phyloP scores from a whole-genome alignment of 148 eudicot genomes.

The Chenopodium album region DNA sequence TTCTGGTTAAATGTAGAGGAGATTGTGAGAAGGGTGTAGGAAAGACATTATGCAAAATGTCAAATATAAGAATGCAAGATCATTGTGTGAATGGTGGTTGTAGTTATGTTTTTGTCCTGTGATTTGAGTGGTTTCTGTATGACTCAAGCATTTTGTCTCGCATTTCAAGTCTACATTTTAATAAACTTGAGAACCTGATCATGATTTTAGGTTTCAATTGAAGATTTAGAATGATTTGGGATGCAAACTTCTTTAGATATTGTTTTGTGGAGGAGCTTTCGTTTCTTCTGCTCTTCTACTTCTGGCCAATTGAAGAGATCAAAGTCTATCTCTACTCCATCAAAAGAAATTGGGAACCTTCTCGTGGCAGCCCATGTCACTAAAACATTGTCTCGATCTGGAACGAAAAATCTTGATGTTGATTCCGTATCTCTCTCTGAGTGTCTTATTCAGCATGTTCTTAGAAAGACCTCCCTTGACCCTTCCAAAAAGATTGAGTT shows the following conservation, averaged over 20 bases:
- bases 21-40: too few relatives aligned
- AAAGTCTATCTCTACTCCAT: constrained; percentile 4
- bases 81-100: neutral
- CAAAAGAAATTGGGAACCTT: constrained; percentile 38
- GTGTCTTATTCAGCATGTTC: constrained; percentile 53
- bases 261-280: constrained; percentile 20
- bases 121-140: neutral
- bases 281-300: constrained; percentile 24
- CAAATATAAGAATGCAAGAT: too few relatives aligned
- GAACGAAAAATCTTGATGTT: constrained; percentile 45
- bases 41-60: too few relatives aligned
- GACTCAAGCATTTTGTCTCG: too few relatives aligned
- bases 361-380: constrained; percentile 53
- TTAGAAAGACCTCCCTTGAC: constrained; percentile 47
- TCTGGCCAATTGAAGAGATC: constrained; percentile 10
- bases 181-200: neutral
- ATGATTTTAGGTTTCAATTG: constrained; percentile 12
- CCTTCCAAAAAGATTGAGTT: constrained; percentile 59
- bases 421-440: constrained; percentile 50
- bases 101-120: neutral
- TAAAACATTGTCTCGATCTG: constrained; percentile 52
- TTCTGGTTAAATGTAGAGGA: too few relatives aligned
- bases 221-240: constrained; percentile 13
- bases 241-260: constrained; percentile 19
- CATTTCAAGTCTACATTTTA: neutral